Conservation (phyloP, 108 stramenopile genomes). For the Fistulifera pelliculosa region DNA sequence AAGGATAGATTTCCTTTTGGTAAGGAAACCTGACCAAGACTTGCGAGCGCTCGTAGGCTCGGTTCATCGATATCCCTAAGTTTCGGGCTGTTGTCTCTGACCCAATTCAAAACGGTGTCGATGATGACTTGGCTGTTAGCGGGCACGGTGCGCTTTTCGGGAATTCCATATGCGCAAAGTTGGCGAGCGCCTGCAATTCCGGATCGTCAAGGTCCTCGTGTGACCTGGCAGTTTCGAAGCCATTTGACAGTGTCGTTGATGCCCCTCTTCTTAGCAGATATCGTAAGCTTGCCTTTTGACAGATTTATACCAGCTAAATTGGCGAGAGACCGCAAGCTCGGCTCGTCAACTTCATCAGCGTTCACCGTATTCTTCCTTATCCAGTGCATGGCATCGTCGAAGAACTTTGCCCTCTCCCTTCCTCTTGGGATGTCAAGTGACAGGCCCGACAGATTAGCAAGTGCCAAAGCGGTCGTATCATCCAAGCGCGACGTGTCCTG, state of each 20-base stretch:
- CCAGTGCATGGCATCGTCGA: conserved; percentile 20
- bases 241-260: background rate
- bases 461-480: conserved; percentile 4
- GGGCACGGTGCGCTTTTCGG: background rate
- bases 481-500: conserved; percentile 1
- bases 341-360: conserved; percentile 12
- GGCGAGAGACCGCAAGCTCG: conserved; percentile 7
- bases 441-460: conserved; percentile 3
- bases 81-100: conserved; percentile 4
- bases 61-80: conserved; percentile 2
- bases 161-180: conserved; percentile 3
- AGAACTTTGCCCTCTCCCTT: background rate
- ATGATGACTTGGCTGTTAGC: background rate
- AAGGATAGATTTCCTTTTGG: background rate
- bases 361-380: conserved; percentile 18
- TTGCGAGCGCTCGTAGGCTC: conserved; percentile 1
- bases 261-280: background rate
- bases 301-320: background rate
- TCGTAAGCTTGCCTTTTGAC: background rate
- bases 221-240: conserved; percentile 5
- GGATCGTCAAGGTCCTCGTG: conserved; percentile 9
- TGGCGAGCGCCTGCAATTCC: background rate
- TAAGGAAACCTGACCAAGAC: conserved; percentile 4
- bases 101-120: conserved; percentile 4
- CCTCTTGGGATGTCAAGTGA: background rate